Evolutionary conservation across 2,329 filamentous ascomycete genomes (phyloP).

Genomic region (Talaromyces sp.): DNA sequence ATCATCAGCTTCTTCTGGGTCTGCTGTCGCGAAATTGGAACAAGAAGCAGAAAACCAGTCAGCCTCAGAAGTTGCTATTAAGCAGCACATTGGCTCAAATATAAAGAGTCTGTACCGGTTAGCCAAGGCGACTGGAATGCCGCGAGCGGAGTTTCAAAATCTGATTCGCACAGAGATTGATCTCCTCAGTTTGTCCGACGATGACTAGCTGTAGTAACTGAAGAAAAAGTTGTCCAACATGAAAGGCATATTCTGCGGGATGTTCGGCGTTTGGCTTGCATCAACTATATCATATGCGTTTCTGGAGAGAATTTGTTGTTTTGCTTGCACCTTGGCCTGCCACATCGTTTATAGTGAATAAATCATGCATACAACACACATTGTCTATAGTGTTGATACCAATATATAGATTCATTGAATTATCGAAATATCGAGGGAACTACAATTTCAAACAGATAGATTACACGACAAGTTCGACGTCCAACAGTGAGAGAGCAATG

Average conservation of each 20-base stretch:
- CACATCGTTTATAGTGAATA: not conserved
- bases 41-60: conserved; percentile 50
- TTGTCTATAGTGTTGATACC: not conserved
- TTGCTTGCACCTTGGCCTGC: conserved; percentile 6
- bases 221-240: not conserved
- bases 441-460: not conserved
- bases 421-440: not conserved
- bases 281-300: not conserved
- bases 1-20: conserved; percentile 43
- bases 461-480: too few relatives aligned
- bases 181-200: conserved; percentile 55
- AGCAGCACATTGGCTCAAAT: conserved; percentile 61
- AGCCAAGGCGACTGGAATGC: conserved; percentile 57
- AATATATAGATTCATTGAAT: not conserved
- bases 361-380: not conserved
- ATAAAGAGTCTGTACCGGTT: conserved; percentile 63
- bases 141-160: conserved; percentile 56
- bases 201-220: conserved; percentile 28
- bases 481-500: not conserved
- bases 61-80: conserved; percentile 58
- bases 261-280: conserved; percentile 12
- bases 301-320: not conserved
- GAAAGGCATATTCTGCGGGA: conserved; percentile 6
- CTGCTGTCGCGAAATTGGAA: conserved; percentile 55
- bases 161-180: conserved; percentile 60